A percentile compares a stretch with the other conserved stretches of the same genome.
Evolutionary conservation across 495 filamentous ascomycete genomes (phyloP).

Genomic region (Penicillium arizonense): DNA sequence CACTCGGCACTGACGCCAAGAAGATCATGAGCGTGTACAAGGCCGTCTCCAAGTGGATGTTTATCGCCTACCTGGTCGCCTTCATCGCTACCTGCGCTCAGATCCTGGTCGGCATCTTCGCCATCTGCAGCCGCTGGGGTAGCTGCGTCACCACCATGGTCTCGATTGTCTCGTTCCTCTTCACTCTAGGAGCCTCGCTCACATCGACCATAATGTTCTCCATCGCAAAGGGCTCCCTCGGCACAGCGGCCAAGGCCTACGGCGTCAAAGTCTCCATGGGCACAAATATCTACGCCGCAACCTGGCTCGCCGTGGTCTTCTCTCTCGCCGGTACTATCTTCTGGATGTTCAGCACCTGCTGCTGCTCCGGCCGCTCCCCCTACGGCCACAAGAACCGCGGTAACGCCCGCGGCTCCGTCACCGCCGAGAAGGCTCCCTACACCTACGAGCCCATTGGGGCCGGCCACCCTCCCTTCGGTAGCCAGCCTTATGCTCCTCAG

Average conservation of each 20-base stretch:
- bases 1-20: constrained; percentile 62
- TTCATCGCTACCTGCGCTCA: constrained; percentile 68
- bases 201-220: constrained; percentile 61
- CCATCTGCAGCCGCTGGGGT: constrained; percentile 65
- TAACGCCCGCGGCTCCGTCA: constrained; percentile 25
- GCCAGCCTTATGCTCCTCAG: constrained; percentile 15
- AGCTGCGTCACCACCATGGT: constrained; percentile 78
- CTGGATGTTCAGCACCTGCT: constrained; percentile 90
- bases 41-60: constrained; percentile 76
- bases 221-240: constrained; percentile 56
- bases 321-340: constrained; percentile 70
- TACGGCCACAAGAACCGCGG: constrained; percentile 37
- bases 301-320: constrained; percentile 81
- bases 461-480: constrained; percentile 18
- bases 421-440: constrained; percentile 50
- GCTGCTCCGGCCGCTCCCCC: constrained; percentile 67
- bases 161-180: constrained; percentile 55
- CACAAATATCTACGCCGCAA: constrained; percentile 61
- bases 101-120: constrained; percentile 67
- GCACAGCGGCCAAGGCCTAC: constrained; percentile 62
- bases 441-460: constrained; percentile 49
- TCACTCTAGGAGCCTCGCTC: constrained; percentile 56
- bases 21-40: constrained; percentile 69
- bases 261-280: constrained; percentile 63
- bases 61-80: constrained; percentile 66